These are phyloP conservation scores for Monilinia fructigena DNA, from an alignment of 2,329 filamentous ascomycete genomes.

Conservation along the genomic window DNA sequence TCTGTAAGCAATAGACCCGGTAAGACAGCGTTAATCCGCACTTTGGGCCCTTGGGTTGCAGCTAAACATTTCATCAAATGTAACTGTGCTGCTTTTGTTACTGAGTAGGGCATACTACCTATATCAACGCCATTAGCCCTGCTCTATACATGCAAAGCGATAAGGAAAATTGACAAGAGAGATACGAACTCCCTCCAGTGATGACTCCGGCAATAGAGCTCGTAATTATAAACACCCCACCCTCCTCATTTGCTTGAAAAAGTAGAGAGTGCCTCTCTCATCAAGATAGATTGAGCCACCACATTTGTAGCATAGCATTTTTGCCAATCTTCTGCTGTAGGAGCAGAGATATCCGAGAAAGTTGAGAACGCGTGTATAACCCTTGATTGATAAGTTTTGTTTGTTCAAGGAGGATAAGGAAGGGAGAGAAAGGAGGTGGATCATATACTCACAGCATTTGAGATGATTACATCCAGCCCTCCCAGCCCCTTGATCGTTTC, in stretches of 20 bases:
- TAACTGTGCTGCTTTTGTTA: conserved; percentile 49
- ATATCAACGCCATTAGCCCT: background rate
- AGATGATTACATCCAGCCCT: conserved; percentile 63
- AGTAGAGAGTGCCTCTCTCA: conserved; percentile 56
- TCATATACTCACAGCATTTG: conserved; percentile 56
- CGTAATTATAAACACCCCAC: conserved; percentile 62
- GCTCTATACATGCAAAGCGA: background rate
- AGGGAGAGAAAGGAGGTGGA: background rate
- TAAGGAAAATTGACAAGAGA: background rate
- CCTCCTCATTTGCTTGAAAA: conserved; percentile 63
- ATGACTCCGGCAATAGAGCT: conserved; percentile 56
- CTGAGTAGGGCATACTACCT: conserved; percentile 40
- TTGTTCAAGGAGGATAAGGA: background rate
- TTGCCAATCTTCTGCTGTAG: conserved; percentile 35
- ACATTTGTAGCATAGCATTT: conserved; percentile 62
- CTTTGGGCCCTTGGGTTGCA: conserved; percentile 58
- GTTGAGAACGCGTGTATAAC: conserved; percentile 38
- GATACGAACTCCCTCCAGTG: conserved; percentile 21
- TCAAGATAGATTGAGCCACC: conserved; percentile 52
- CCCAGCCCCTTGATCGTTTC: conserved; percentile 56
- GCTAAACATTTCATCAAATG: conserved; percentile 67
- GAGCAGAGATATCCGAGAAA: conserved; percentile 32
- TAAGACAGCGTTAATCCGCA: conserved; percentile 63
- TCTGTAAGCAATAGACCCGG: conserved; percentile 65
- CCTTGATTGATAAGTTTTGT: conserved; percentile 22